A percentile compares a stretch with the other conserved stretches of the same genome.
These are phyloP conservation scores for Alternaria sp. DNA, from an alignment of 2,329 filamentous ascomycete genomes.

Conservation along the genomic window DNA sequence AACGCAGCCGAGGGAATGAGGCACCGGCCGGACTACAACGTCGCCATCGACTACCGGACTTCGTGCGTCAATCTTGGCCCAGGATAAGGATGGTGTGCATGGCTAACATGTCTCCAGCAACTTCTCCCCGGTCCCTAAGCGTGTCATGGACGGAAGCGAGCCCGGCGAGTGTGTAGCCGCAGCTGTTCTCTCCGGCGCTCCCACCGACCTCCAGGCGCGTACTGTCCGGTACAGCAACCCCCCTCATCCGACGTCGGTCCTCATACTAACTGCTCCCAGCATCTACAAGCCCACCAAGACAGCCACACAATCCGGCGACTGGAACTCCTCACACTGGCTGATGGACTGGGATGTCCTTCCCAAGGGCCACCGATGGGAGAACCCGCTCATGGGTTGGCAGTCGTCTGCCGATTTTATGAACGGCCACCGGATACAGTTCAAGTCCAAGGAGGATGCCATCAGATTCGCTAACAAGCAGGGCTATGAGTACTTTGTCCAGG, in stretches of 20 bases:
- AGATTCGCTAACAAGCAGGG: slow-evolving; percentile 97
- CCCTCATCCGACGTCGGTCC: neutral
- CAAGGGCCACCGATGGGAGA: slow-evolving; percentile 98
- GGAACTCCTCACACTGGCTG: slow-evolving; percentile 85
- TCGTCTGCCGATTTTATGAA: slow-evolving; percentile 96
- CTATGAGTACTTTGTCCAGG: slow-evolving; percentile 98
- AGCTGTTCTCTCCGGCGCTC: slow-evolving; percentile 88
- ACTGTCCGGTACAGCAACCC: slow-evolving; percentile 78
- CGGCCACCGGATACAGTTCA: slow-evolving; percentile 89
- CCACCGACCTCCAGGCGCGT: slow-evolving; percentile 90
- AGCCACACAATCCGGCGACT: slow-evolving; percentile 93
- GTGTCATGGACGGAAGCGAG: slow-evolving; percentile 90
- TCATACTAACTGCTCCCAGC: slow-evolving; percentile 59
- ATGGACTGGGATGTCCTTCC: slow-evolving; percentile 97
- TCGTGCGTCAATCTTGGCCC: slow-evolving; percentile 68
- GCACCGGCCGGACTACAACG: slow-evolving; percentile 83
- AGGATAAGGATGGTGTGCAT: slow-evolving; percentile 3
- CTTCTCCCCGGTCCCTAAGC: slow-evolving; percentile 90
- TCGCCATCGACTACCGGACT: slow-evolving; percentile 84
- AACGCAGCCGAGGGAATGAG: slow-evolving; percentile 60
- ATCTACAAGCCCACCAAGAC: slow-evolving; percentile 93
- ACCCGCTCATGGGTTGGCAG: slow-evolving; percentile 98
- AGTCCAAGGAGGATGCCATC: slow-evolving; percentile 92
- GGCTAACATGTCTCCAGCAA: slow-evolving; percentile 63
- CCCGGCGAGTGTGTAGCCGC: slow-evolving; percentile 77